These are phyloP conservation scores for Neurospora africana DNA, from an alignment of 495 filamentous ascomycete species.

Conservation along the genomic window DNA sequence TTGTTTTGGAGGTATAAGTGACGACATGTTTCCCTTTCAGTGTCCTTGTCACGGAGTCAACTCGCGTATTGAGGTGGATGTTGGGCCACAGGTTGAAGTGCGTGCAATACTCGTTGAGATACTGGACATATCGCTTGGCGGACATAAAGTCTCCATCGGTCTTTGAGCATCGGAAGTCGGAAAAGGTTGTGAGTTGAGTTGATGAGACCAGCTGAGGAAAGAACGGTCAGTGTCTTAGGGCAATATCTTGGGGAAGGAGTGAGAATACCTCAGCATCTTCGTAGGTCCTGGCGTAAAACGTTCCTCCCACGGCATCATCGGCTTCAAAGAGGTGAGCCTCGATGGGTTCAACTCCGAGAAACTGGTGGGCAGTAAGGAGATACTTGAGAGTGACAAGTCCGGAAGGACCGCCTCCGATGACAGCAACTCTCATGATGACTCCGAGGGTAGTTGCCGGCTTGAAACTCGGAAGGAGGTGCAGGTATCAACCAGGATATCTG, in stretches of 20 bases:
- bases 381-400: conserved; percentile 38
- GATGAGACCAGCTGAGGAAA: conserved; percentile 29
- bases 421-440: conserved; percentile 20
- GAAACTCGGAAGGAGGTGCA: background rate
- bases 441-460: background rate
- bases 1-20: conserved; percentile 3
- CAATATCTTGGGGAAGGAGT: background rate
- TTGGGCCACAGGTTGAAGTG: conserved; percentile 29
- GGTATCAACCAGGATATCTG: background rate
- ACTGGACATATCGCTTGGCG: conserved; percentile 21
- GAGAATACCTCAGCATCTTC: conserved; percentile 24
- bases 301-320: conserved; percentile 19
- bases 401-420: conserved; percentile 36
- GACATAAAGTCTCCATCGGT: conserved; percentile 28
- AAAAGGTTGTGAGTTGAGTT: conserved; percentile 31
- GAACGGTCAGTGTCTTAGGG: background rate
- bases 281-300: conserved; percentile 23
- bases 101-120: conserved; percentile 31
- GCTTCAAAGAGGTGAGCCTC: conserved; percentile 22
- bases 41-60: conserved; percentile 14
- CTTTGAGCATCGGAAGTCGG: conserved; percentile 24
- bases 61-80: conserved; percentile 24
- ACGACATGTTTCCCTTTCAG: conserved; percentile 19
- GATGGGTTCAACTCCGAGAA: conserved; percentile 21
- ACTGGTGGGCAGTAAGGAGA: conserved; percentile 23